Base-by-base conservation (phyloP, 352 stramenopile genomes). In the Globisporangium lucens region DNA sequence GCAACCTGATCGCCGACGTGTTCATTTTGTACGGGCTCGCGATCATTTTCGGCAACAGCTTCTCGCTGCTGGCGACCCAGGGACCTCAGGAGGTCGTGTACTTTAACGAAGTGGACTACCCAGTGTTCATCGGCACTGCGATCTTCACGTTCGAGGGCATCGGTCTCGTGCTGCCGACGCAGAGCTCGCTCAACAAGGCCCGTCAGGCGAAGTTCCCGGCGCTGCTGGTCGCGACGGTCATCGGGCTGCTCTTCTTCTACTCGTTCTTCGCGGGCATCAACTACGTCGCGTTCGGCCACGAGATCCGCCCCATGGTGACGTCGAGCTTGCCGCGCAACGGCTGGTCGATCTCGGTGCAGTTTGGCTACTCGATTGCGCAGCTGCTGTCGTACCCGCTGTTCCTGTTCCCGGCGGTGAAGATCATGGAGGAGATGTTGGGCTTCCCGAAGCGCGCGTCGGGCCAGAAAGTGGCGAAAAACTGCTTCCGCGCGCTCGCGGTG, bases 141-240 rank as follows among this genome's bases (percentile, higher is more conserved):
- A 76, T 94, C 38, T 94, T 91, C 67, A 90, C 81, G 56, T 94
- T 94, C 67, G 86, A 94, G 43, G 86, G 86, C 33, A 93, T 94
- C 51, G 86, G 86, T 0, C 80, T 94, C 43, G 84, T 94, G 59
- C 68, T 94, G 12, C 86, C 86, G 29, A 94, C 83, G 12, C 83
- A 93, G 53, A 85, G 69, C 36, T 80, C 86, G 2, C 71, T 94
- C 13, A 90, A 87, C 63, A 76, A 79, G 51, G 70, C 76, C 17
- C 79, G 79, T n/a, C 83, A 89, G 43, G 80, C 78, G 35, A 85
- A 83, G 43, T 94, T 93, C 73, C 78, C 83, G 0, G 41, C 63
- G 20, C 69, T 94, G 43, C 69, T 94, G 2, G 75, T 72, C 3
- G 76, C 68, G 53, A 95, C 87, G 1, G 84, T 95, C 5, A 65